Conservation (phyloP, 140 eudicot genomes). For the Anethum foeniculum region DNA sequence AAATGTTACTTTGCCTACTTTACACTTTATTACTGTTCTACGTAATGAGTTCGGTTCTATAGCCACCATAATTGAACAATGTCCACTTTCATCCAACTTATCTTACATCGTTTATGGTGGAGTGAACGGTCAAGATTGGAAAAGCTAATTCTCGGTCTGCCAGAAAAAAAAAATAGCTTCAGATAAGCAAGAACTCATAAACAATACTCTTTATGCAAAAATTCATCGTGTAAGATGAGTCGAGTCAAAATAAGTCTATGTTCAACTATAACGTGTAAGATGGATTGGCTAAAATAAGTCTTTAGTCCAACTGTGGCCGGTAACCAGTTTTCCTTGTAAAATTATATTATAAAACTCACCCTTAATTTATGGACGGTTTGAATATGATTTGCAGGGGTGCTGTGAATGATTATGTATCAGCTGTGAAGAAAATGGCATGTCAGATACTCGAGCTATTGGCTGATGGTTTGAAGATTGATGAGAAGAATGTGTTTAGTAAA, state of each 20-base stretch:
- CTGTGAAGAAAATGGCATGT: conserved; percentile 62
- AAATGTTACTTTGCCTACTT: too few species aligned
- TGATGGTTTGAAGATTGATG: conserved; percentile 50
- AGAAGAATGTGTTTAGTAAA: conserved; percentile 52
- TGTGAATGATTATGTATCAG: conserved; percentile 39
- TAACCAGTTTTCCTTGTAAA: neutral
- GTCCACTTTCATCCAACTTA: too few species aligned
- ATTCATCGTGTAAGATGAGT: neutral
- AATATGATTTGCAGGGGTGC: conserved; percentile 26
- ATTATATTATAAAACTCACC: neutral
- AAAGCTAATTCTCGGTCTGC: too few species aligned
- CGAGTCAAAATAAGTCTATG: too few species aligned
- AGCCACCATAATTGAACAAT: neutral
- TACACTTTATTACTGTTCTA: too few species aligned
- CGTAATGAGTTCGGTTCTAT: neutral
- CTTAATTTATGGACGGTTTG: neutral
- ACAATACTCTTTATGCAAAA: too few species aligned
- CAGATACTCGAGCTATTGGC: conserved; percentile 61
- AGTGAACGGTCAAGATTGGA: neutral
- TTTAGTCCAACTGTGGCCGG: neutral
- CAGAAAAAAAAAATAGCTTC: neutral
- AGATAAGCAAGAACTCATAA: too few species aligned
- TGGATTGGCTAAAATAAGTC: neutral
- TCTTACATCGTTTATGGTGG: too few species aligned
- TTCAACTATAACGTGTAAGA: neutral